phyloP scores from a whole-genome alignment of 192 early-diverging fungal species.

The Fimicolochytrium jonesii region DNA sequence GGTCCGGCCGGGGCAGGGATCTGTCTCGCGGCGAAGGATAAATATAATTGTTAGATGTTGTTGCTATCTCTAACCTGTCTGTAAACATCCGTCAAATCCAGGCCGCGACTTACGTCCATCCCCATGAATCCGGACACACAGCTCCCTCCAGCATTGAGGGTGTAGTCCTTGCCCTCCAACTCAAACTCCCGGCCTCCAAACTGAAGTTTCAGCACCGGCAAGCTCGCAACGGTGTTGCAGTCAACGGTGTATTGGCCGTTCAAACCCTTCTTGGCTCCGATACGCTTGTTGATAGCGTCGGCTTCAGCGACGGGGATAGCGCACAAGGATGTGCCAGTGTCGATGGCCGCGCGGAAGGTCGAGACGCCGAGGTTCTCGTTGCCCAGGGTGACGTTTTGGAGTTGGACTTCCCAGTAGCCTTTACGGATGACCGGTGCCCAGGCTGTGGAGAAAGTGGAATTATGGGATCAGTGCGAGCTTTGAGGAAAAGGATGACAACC shows the following conservation, averaged over 20 bases:
- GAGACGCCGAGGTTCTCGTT: slow-evolving; percentile 54
- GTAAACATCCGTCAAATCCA: neutral
- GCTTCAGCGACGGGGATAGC: slow-evolving; percentile 73
- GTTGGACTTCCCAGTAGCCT: slow-evolving; percentile 96
- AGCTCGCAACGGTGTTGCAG: slow-evolving; percentile 58
- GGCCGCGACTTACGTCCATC: slow-evolving; percentile 54
- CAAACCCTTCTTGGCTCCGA: slow-evolving; percentile 92
- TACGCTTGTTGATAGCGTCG: slow-evolving; percentile 80
- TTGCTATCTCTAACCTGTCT: slow-evolving; percentile 12
- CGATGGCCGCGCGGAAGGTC: slow-evolving; percentile 28
- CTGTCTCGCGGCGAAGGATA: neutral
- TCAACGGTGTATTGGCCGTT: slow-evolving; percentile 86
- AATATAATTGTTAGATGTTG: no score
- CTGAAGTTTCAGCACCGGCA: slow-evolving; percentile 74
- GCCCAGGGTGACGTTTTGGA: slow-evolving; percentile 74
- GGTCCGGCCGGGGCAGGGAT: slow-evolving; percentile 43
- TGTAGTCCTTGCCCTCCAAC: slow-evolving; percentile 64
- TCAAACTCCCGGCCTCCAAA: slow-evolving; percentile 73
- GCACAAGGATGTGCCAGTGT: slow-evolving; percentile 69
- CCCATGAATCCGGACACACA: slow-evolving; percentile 85
- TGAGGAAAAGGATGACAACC: neutral
- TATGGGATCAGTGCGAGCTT: no score
- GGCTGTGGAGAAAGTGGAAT: no score
- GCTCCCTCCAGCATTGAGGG: slow-evolving; percentile 36
- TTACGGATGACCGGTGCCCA: slow-evolving; percentile 87